Percentiles rank a stretch among this genome's conserved stretches.
phyloP scores from a whole-genome alignment of 2,329 filamentous ascomycete species.

The Stenocarpella maydis region DNA sequence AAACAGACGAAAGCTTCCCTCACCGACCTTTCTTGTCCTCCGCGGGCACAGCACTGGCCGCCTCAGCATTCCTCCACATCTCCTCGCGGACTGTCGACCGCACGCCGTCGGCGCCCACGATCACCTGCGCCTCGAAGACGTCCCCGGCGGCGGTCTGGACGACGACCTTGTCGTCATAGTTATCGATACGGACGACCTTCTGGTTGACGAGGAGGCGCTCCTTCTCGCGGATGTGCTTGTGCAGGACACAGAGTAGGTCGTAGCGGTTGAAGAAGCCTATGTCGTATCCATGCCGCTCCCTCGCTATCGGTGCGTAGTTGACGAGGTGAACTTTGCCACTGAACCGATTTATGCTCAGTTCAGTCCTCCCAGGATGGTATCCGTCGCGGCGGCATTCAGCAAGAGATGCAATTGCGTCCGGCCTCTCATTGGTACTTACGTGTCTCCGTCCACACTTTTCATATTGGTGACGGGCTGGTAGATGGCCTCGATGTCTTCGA shows the following conservation, averaged over 20 bases:
- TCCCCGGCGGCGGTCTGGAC: neutral
- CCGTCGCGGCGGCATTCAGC: neutral
- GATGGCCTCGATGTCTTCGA: conserved; percentile 1
- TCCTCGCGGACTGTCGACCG: conserved; percentile 29
- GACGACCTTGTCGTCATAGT: neutral
- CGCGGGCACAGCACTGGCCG: neutral
- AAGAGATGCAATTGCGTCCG: neutral
- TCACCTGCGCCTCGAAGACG: conserved; percentile 5
- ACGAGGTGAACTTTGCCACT: neutral
- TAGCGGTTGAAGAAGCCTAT: conserved; percentile 4
- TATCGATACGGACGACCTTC: neutral
- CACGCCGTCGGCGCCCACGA: conserved; percentile 36
- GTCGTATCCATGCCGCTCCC: conserved; percentile 8
- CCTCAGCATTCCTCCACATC: conserved; percentile 37
- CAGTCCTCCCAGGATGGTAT: neutral
- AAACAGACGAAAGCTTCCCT: conserved; percentile 30
- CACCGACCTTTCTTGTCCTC: conserved; percentile 13
- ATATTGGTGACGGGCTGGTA: neutral
- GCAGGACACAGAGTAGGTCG: conserved; percentile 4
- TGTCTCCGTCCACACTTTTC: neutral
- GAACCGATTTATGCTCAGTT: neutral
- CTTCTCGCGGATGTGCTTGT: conserved; percentile 6
- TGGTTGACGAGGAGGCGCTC: conserved; percentile 19
- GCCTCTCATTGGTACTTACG: neutral
- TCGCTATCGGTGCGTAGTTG: neutral